Evolutionary conservation across 148 eudicot species (phyloP), one percentile per base, ranked within the genome.

Genomic region (Chenopodium formosanum): DNA sequence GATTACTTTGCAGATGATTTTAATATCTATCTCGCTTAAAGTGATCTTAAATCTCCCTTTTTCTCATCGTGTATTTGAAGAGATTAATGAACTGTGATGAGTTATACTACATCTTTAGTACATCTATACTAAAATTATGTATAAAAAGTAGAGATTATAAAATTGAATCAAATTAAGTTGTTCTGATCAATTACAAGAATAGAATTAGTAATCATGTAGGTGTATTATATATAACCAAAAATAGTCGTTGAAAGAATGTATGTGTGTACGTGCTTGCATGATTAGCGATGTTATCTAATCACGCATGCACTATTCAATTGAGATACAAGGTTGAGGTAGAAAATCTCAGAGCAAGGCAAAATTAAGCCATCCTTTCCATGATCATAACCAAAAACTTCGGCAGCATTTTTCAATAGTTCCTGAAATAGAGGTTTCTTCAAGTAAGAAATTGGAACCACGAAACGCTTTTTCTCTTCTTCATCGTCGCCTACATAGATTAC

Each of bases 401-500:
- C 92, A 20, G 89, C 84, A 52, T 80, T 81, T 29, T 48, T 65
- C 52, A 89, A 66, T 70, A 87, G 65, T 3, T 81, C 78, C 58
- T 87, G 91, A 69, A 89, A 87, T 10, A 69, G 78, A 68, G 89
- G 87, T 10, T 86, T 84, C 32, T 86, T 85, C 75, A 90, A 53
- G 64, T 84, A 90, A 0, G 89, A 81, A 34, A 90, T 70, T 13
- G 92, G 90, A 12, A 90, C 78, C 2, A 90, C 81, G 47, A 82
- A 84, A 32, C 89, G 58, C 40, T 81, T 88, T 80, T 74, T 88
- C 20, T 87, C 70, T 4, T 56, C 58, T 44, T 73, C 78, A 0
- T 52, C 14, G 9, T 82, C 82, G 0, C 89, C 90, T 74, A 86
- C 84, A 80, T 89, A 89, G 4, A 90, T 83, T 5, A 89, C 90